Percentiles rank a stretch among this genome's conserved stretches.
phyloP scores from a whole-genome alignment of 2,329 filamentous ascomycete species.

The Sclerotinia glacialis region DNA sequence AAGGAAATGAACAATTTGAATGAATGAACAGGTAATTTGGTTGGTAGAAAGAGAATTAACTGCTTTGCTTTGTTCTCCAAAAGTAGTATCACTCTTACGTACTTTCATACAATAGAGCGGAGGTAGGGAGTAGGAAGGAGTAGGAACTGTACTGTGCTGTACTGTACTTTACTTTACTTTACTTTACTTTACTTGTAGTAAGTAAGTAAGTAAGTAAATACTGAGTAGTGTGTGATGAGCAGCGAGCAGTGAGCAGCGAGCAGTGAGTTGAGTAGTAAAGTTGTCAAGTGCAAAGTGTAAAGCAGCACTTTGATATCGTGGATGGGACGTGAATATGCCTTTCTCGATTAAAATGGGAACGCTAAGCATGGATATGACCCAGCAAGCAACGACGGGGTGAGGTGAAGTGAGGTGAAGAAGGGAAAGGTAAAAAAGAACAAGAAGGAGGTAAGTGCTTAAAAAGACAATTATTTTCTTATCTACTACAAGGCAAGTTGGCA shows the following conservation, averaged over 20 bases:
- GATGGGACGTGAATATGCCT: neutral
- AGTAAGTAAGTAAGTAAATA: neutral
- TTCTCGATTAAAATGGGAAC: conserved; percentile 2
- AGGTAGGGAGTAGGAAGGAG: neutral
- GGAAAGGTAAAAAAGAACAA: neutral
- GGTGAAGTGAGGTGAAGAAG: neutral
- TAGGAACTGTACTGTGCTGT: too few species aligned
- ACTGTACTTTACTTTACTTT: too few species aligned
- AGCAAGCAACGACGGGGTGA: neutral
- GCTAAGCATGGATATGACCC: conserved; percentile 6
- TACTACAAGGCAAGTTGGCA: neutral
- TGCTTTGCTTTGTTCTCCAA: conserved; percentile 13
- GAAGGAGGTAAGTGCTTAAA: neutral
- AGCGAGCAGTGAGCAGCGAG: too few species aligned
- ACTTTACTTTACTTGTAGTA: neutral
- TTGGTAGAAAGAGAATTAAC: neutral
- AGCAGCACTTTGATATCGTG: neutral
- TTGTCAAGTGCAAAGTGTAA: neutral
- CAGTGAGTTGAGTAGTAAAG: too few species aligned
- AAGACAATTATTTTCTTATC: conserved; percentile 1
- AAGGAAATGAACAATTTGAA: neutral
- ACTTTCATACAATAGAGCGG: conserved; percentile 6
- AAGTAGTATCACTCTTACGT: neutral
- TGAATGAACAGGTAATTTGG: neutral
- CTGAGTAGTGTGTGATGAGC: too few species aligned